Evolutionary conservation across 345 rosid genomes (phyloP).

Genomic region (Salix exigua): DNA sequence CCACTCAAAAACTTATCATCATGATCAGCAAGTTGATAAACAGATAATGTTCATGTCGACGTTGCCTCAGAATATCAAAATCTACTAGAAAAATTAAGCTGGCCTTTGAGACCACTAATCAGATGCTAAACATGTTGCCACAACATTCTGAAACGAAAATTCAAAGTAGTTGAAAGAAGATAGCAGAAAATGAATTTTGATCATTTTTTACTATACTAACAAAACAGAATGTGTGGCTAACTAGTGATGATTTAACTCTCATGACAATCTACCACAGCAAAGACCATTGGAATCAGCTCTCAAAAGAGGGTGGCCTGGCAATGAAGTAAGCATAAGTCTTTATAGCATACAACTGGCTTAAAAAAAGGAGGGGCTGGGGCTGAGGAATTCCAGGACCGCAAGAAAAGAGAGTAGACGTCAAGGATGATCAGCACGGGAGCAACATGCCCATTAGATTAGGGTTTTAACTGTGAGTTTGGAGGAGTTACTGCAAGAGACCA

Average conservation of each 20-base stretch:
- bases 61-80: neutral
- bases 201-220: neutral
- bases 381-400: neutral
- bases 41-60: neutral
- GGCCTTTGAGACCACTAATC: neutral
- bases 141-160: neutral
- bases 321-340: neutral
- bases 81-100: neutral
- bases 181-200: neutral
- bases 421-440: neutral
- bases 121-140: neutral
- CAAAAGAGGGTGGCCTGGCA: neutral
- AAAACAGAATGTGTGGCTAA: neutral
- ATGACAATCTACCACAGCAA: neutral
- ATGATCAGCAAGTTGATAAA: neutral
- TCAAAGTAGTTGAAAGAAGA: neutral
- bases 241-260: neutral
- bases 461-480: conserved; percentile 20
- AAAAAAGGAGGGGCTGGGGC: neutral
- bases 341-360: neutral
- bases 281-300: neutral
- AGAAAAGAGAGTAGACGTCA: too few species aligned
- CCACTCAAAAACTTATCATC: neutral
- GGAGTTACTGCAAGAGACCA: conserved; percentile 17
- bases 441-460: conserved; percentile 4